phyloP scores from a whole-genome alignment of 495 filamentous ascomycete species.

The Talaromyces wortmannii region DNA sequence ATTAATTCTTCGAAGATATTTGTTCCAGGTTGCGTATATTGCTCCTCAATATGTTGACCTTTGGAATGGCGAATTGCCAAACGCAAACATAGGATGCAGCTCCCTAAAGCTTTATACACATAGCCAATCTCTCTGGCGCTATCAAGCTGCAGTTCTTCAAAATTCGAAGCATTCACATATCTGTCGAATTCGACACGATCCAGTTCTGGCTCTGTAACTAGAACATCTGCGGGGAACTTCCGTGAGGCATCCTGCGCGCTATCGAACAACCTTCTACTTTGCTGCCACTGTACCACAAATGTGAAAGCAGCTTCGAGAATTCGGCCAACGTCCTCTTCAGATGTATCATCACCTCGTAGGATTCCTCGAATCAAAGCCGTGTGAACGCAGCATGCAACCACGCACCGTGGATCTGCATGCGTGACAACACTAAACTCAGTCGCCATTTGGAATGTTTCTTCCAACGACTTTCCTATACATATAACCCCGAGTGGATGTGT shows the following conservation, averaged over 20 bases:
- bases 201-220: neutral
- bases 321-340: conserved; percentile 23
- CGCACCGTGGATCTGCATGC: conserved; percentile 40
- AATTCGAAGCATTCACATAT: conserved; percentile 17
- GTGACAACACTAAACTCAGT: conserved; percentile 23
- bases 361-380: conserved; percentile 31
- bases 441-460: conserved; percentile 21
- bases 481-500: conserved; percentile 37
- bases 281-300: neutral
- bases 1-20: conserved; percentile 32
- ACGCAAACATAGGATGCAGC: conserved; percentile 28
- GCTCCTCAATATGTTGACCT: neutral
- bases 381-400: conserved; percentile 32
- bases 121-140: conserved; percentile 30
- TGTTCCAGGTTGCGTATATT: neutral
- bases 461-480: conserved; percentile 17
- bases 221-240: neutral
- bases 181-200: conserved; percentile 8
- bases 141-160: conserved; percentile 31
- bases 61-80: conserved; percentile 19
- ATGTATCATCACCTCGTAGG: conserved; percentile 28
- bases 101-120: conserved; percentile 40
- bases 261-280: neutral
- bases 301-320: conserved; percentile 6
- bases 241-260: neutral